Conservation (phyloP, 2,329 filamentous ascomycete genomes). For the Pyricularia sp. region DNA sequence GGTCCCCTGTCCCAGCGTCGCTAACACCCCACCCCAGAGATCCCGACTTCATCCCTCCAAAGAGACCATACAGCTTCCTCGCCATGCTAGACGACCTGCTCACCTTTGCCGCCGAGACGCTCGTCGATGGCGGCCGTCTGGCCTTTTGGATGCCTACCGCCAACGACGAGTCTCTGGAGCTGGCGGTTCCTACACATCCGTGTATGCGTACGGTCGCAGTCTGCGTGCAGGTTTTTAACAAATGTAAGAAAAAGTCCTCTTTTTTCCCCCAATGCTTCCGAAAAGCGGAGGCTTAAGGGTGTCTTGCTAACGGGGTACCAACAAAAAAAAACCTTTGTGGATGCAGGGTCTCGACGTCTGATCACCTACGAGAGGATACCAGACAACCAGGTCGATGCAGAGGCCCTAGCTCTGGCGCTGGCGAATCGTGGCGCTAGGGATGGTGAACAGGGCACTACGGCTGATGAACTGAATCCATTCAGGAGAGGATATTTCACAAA, state of each 20-base stretch:
- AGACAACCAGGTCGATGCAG: conserved; percentile 39
- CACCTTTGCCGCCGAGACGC: conserved; percentile 60
- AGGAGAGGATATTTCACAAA: conserved; percentile 44
- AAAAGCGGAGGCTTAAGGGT: neutral
- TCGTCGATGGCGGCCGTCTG: conserved; percentile 68
- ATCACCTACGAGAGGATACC: conserved; percentile 70
- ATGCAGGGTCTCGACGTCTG: conserved; percentile 67
- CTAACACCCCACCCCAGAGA: conserved; percentile 21
- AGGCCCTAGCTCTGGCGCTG: conserved; percentile 21
- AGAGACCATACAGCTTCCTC: conserved; percentile 81
- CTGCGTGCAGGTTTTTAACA: conserved; percentile 80
- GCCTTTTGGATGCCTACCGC: conserved; percentile 97
- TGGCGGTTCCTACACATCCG: conserved; percentile 65
- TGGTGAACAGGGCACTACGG: conserved; percentile 30
- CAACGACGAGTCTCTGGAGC: conserved; percentile 63
- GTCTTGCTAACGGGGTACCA: neutral
- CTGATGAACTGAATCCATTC: conserved; percentile 48
- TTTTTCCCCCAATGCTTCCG: neutral
- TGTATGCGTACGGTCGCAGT: conserved; percentile 59
- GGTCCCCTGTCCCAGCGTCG: neutral
- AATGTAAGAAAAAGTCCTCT: conserved; percentile 40
- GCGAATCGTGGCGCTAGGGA: conserved; percentile 15
- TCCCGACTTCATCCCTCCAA: conserved; percentile 69
- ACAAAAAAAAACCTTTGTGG: no score
- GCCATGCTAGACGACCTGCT: conserved; percentile 86